phyloP scores from a whole-genome alignment of 2,329 filamentous ascomycete genomes.

The Grosmannia penicillata region DNA sequence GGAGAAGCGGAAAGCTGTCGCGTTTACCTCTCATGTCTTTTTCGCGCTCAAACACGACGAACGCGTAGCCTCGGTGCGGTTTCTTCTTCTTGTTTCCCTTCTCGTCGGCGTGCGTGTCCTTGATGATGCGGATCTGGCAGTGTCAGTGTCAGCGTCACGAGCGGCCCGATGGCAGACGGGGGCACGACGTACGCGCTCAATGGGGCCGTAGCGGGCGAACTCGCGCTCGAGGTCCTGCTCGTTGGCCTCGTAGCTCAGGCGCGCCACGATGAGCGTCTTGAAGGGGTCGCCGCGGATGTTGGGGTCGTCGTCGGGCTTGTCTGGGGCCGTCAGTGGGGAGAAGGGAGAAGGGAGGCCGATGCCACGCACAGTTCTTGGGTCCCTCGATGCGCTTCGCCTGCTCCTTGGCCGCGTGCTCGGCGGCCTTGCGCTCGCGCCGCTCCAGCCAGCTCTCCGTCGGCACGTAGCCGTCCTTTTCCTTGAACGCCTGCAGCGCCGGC shows the following conservation, averaged over 20 bases:
- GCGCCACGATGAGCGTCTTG: constrained; percentile 84
- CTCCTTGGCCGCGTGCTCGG: constrained; percentile 59
- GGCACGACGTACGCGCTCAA: constrained; percentile 58
- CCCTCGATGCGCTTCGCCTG: constrained; percentile 50
- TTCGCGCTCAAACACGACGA: constrained; percentile 92
- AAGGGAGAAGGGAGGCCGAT: neutral
- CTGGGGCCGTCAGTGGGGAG: constrained; percentile 25
- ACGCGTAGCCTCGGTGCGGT: constrained; percentile 80
- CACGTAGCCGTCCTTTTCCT: constrained; percentile 59
- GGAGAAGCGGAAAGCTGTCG: constrained; percentile 23
- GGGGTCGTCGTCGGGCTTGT: constrained; percentile 69
- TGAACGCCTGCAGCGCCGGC: constrained; percentile 59
- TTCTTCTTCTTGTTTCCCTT: constrained; percentile 67
- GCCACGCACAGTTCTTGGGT: constrained; percentile 43
- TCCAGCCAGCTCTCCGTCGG: constrained; percentile 91
- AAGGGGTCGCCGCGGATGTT: constrained; percentile 89
- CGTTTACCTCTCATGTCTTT: constrained; percentile 98
- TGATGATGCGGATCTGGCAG: constrained; percentile 72
- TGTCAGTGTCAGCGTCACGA: constrained; percentile 5
- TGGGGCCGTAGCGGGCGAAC: constrained; percentile 84
- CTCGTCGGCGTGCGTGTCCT: constrained; percentile 54
- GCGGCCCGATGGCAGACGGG: neutral
- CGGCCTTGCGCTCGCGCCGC: constrained; percentile 66
- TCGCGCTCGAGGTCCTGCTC: constrained; percentile 85
- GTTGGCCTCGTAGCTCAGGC: constrained; percentile 78